Percentiles rank a stretch among this genome's conserved stretches.
These are phyloP conservation scores for Saccharomyces mikatae DNA, from an alignment of 805 yeast species.

Conservation along the genomic window DNA sequence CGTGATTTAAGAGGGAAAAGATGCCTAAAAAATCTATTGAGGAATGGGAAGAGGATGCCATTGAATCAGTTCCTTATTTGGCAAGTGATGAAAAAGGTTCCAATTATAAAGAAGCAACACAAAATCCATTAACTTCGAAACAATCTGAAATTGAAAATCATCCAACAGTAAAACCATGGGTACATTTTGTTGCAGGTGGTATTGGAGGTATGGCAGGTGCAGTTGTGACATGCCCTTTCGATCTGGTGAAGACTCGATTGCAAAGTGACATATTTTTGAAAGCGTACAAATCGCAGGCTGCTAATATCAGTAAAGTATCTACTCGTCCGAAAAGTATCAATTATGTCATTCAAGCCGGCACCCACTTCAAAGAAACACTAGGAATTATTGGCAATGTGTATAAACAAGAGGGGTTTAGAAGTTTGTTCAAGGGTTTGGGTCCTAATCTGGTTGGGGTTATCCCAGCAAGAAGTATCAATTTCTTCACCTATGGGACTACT, in stretches of 20 bases:
- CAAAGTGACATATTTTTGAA: constrained; percentile 78
- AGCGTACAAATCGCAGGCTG: constrained; percentile 35
- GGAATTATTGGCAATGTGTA: constrained; percentile 63
- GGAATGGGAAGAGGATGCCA: constrained; percentile 45
- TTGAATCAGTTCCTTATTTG: constrained; percentile 50
- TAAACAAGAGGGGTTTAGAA: constrained; percentile 68
- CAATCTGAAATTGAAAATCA: constrained; percentile 9
- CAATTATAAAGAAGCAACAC: constrained; percentile 35
- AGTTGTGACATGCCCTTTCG: constrained; percentile 86
- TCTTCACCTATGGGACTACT: constrained; percentile 92
- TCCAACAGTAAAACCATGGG: constrained; percentile 45
- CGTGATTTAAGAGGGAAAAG: background rate
- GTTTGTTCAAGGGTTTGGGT: constrained; percentile 89
- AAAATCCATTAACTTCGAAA: constrained; percentile 14
- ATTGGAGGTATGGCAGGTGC: constrained; percentile 98
- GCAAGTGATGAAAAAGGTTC: constrained; percentile 69
- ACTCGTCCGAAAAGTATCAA: constrained; percentile 17
- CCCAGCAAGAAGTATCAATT: constrained; percentile 95
- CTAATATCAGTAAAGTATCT: constrained; percentile 3
- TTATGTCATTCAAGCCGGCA: constrained; percentile 39
- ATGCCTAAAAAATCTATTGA: constrained; percentile 26
- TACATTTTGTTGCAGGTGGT: constrained; percentile 86
- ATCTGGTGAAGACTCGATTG: constrained; percentile 88
- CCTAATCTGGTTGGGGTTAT: constrained; percentile 96
- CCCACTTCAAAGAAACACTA: constrained; percentile 79